A percentile compares a stretch with the other conserved stretches of the same genome.
Conservation (phyloP, 257 asterid genomes). For the Jacaranda mimosifolia region DNA sequence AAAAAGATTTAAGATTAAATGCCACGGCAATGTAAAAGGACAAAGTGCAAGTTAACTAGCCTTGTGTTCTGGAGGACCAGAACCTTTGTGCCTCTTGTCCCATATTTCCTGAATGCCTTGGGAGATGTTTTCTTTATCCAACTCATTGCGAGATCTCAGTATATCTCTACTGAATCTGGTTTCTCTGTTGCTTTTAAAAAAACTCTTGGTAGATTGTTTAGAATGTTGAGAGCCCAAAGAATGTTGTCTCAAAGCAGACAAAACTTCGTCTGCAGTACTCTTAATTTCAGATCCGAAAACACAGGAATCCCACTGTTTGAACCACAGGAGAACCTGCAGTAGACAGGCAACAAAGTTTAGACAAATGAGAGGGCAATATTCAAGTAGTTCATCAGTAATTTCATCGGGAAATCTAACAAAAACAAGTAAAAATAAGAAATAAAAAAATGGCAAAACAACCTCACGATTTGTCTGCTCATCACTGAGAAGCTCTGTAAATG, state of each 20-base stretch:
- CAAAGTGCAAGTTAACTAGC: conserved; percentile 46
- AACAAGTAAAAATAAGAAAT: conserved; percentile 31
- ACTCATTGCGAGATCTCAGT: conserved; percentile 47
- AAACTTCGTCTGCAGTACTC: conserved; percentile 86
- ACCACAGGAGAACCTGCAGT: conserved; percentile 91
- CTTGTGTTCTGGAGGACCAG: conserved; percentile 93
- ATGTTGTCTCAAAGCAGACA: conserved; percentile 89
- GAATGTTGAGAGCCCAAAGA: conserved; percentile 66
- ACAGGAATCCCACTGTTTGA: conserved; percentile 97
- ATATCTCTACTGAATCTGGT: conserved; percentile 49
- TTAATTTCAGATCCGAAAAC: conserved; percentile 92
- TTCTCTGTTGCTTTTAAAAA: conserved; percentile 50
- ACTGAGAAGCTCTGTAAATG: conserved; percentile 98
- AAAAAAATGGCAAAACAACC: conserved; percentile 52
- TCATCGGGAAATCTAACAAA: conserved; percentile 29
- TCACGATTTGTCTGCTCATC: conserved; percentile 97
- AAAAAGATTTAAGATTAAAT: background rate
- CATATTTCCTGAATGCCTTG: conserved; percentile 59
- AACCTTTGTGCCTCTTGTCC: conserved; percentile 63
- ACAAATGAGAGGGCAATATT: conserved; percentile 20
- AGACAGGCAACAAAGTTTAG: conserved; percentile 34
- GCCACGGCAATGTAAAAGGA: background rate
- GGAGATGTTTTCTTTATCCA: conserved; percentile 57
- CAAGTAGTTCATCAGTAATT: conserved; percentile 16
- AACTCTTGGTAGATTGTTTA: conserved; percentile 59